phyloP scores from a whole-genome alignment of 345 rosid species.

The Hibiscus syriacus region DNA sequence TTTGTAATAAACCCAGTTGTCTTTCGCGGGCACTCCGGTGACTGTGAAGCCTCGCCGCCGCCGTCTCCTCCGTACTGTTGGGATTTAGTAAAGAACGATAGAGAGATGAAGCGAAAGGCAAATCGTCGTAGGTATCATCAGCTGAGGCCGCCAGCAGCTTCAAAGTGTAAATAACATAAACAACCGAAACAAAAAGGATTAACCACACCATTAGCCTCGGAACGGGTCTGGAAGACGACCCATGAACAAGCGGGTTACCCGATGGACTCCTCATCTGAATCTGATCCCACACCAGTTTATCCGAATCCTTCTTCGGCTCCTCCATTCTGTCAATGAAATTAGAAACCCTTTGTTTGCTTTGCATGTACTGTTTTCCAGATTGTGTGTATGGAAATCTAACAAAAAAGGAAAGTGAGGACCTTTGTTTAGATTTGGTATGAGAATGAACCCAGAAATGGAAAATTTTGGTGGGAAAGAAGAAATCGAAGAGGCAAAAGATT shows the following conservation, averaged over 20 bases:
- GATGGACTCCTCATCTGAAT: no score
- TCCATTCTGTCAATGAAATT: conserved; percentile 25
- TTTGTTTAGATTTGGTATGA: conserved; percentile 3
- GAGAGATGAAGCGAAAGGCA: conserved; percentile 15
- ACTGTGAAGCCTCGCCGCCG: background rate
- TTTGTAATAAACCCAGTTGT: background rate
- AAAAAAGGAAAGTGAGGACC: background rate
- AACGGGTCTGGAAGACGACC: no score
- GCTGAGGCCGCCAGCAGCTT: conserved; percentile 62
- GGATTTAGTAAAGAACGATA: conserved; percentile 9
- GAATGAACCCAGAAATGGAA: no score
- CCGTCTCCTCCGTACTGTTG: conserved; percentile 11
- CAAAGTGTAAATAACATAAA: conserved; percentile 75
- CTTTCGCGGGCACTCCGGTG: conserved; percentile 12
- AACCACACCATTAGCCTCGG: conserved; percentile 60
- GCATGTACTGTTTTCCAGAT: background rate
- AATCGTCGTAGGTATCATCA: background rate
- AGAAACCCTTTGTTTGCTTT: background rate
- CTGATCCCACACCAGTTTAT: no score
- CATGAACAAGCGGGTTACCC: no score
- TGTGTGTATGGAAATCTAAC: conserved; percentile 1
- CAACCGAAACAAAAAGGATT: conserved; percentile 56
- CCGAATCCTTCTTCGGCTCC: no score
- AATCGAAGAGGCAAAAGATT: no score
- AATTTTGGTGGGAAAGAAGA: no score